phyloP scores from a whole-genome alignment of 805 yeast species.

The Peterozyma toletana region DNA sequence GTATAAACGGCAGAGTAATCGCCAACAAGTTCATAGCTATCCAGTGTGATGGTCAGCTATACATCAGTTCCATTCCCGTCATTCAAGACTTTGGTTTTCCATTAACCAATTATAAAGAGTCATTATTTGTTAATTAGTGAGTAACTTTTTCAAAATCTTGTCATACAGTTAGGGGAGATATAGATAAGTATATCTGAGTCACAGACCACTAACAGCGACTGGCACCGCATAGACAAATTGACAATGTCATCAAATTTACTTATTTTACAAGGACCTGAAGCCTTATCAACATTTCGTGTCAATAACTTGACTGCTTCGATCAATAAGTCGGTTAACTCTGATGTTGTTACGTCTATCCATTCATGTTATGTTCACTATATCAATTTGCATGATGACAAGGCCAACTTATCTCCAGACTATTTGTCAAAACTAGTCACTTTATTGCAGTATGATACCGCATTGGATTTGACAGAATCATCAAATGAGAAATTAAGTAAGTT shows the following conservation, averaged over 20 bases:
- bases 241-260: conserved; percentile 20
- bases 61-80: too few relatives aligned
- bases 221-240: background rate
- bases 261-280: conserved; percentile 81
- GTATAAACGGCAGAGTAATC: too few relatives aligned
- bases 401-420: conserved; percentile 30
- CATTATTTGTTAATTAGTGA: too few relatives aligned
- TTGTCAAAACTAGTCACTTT: conserved; percentile 47
- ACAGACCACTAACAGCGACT: too few relatives aligned
- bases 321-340: conserved; percentile 60
- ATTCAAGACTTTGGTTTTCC: too few relatives aligned
- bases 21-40: too few relatives aligned
- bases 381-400: conserved; percentile 34
- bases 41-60: too few relatives aligned
- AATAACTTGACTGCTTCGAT: conserved; percentile 64
- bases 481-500: conserved; percentile 15
- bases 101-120: too few relatives aligned
- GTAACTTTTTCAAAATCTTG: too few relatives aligned
- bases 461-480: conserved; percentile 40
- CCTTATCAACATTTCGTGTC: conserved; percentile 82
- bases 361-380: conserved; percentile 80
- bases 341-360: conserved; percentile 62
- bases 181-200: too few relatives aligned
- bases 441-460: conserved; percentile 66
- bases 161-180: too few relatives aligned